Percentiles rank a stretch among this genome's conserved stretches.
These are phyloP conservation scores for Tuber brumale DNA, from an alignment of 495 filamentous ascomycete species.

Conservation along the genomic window DNA sequence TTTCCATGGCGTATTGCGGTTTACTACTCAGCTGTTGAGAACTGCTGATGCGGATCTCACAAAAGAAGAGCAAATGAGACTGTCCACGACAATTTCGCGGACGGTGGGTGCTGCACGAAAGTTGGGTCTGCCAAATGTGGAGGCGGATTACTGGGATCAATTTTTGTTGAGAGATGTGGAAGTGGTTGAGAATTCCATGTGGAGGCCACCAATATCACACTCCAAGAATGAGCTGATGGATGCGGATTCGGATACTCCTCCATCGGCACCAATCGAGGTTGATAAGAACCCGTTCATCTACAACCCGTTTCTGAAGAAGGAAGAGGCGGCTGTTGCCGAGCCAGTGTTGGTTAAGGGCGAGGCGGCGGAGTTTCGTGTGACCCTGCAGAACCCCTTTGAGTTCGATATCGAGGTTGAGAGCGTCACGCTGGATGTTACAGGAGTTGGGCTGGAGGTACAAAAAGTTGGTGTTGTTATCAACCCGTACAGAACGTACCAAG, in stretches of 20 bases:
- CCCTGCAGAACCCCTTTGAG: conserved; percentile 88
- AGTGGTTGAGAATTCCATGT: conserved; percentile 51
- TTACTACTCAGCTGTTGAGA: conserved; percentile 73
- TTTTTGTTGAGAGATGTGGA: conserved; percentile 82
- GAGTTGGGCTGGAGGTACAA: conserved; percentile 60
- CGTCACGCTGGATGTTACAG: conserved; percentile 65
- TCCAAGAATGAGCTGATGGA: conserved; percentile 63
- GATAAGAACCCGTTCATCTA: conserved; percentile 83
- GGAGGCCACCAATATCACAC: conserved; percentile 61
- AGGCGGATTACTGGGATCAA: conserved; percentile 92
- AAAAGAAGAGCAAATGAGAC: conserved; percentile 74
- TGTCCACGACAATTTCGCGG: conserved; percentile 74
- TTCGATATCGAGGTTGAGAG: conserved; percentile 84
- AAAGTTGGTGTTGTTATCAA: conserved; percentile 62
- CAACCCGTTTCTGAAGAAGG: conserved; percentile 73
- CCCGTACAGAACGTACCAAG: conserved; percentile 70
- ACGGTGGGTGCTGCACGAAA: conserved; percentile 69
- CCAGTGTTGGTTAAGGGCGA: conserved; percentile 70
- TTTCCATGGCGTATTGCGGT: conserved; percentile 77
- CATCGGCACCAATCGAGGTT: conserved; percentile 49
- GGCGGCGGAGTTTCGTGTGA: conserved; percentile 65
- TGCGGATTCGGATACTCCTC: conserved; percentile 49
- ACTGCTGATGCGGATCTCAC: conserved; percentile 73
- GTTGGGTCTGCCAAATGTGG: conserved; percentile 60
- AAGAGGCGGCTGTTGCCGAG: conserved; percentile 54